phyloP scores from a whole-genome alignment of 495 filamentous ascomycete genomes.

The Penicillium verhagenii region DNA sequence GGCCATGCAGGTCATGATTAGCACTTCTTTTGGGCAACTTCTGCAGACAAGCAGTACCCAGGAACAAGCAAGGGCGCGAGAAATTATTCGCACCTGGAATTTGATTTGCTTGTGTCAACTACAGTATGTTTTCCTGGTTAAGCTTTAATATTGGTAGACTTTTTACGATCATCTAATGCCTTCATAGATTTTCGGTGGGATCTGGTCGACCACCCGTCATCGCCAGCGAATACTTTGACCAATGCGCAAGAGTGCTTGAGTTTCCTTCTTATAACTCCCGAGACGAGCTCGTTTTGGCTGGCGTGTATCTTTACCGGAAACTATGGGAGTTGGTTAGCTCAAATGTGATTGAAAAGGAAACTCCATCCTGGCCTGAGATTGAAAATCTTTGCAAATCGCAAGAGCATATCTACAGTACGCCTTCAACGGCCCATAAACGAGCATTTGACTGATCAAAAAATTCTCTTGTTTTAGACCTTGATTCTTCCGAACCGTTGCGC shows the following conservation, averaged over 20 bases:
- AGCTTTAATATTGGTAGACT: too few relatives aligned
- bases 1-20: conserved; percentile 17
- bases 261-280: conserved; percentile 14
- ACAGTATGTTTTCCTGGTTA: too few relatives aligned
- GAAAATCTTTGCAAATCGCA: conserved; percentile 11
- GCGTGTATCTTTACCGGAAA: conserved; percentile 10
- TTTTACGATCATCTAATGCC: not conserved
- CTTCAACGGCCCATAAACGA: too few relatives aligned
- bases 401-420: conserved; percentile 16
- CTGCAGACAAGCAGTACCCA: not conserved
- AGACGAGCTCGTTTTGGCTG: conserved; percentile 16
- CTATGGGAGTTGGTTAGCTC: conserved; percentile 16
- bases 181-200: conserved; percentile 14
- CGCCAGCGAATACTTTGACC: conserved; percentile 13
- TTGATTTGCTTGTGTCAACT: conserved; percentile 20
- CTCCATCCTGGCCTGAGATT: conserved; percentile 13
- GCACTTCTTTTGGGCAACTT: conserved; percentile 12
- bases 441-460: not conserved
- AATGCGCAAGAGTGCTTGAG: conserved; percentile 16
- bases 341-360: conserved; percentile 5
- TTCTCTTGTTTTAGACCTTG: conserved; percentile 9
- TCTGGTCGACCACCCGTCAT: conserved; percentile 19
- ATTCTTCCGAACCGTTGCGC: conserved; percentile 18
- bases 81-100: conserved; percentile 19
- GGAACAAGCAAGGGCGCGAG: conserved; percentile 3